Evolutionary conservation across 2,329 filamentous ascomycete genomes (phyloP), one percentile per base, ranked within the genome.

Genomic region (Colletotrichum shisoi): DNA sequence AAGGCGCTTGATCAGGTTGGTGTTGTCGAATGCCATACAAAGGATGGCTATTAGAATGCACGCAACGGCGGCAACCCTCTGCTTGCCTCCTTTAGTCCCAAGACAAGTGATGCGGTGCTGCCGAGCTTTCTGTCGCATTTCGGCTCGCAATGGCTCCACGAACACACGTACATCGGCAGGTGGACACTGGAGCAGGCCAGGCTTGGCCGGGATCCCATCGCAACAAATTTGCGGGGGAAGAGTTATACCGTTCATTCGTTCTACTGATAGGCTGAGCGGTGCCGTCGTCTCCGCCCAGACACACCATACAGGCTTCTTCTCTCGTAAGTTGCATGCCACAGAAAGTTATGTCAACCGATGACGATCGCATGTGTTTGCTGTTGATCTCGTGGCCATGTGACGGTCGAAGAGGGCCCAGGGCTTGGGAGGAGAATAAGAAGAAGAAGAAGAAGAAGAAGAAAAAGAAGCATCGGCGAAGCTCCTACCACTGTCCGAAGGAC

Each of bases 201-300:
- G 48, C 54, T 65, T 64, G 65, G 61, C 65, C 56, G 34, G 65
- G 65, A 60, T 67, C 61, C 54, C 65, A 67, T 67, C 54, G 42
- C 49, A 27, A 59, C 54, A 48, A 59, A 59, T 67, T 67, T 67
- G 65, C 61, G 65, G 65, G 61, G 65, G 61, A 67, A 64, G 61
- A 64, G 65, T 67, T 61, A 64, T 58, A 45, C 51, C 49, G 7
- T 34, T 34, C 31, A 34, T 34, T 9, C 31, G 56, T 64, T 64
- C 37, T 48, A 56, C 46, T 64, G 53, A 67, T 63, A 67, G 64
- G 64, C 53, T 48, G 42, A 7, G 31, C 31, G 31, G 24, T 54
- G 6, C 62, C 31, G 17, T 63, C 44, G 61, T 64, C 64, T 42
- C 64, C 64, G 34, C 53, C 61, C 27, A 15, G 48, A 39, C 60